phyloP scores from a whole-genome alignment of 306 rosid species.

The Urtica urens region DNA sequence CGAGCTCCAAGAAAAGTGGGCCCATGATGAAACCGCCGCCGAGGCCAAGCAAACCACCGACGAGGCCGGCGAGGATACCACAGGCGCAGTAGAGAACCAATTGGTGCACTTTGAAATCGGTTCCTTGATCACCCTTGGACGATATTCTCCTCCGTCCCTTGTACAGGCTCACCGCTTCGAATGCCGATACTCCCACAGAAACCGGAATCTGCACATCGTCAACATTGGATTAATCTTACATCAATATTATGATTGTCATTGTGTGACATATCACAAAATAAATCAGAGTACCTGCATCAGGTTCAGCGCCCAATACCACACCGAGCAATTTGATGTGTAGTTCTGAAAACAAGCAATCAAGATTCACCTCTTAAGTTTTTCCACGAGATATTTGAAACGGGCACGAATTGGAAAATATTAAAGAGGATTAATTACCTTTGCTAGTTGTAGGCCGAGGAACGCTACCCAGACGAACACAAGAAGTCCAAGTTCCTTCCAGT shows the following conservation, averaged over 20 bases:
- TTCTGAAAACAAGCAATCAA: constrained; percentile 29
- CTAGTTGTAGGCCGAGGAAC: constrained; percentile 65
- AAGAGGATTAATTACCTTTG: constrained; percentile 42
- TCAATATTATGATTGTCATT: too few species aligned
- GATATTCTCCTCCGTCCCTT: constrained; percentile 53
- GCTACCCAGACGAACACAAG: constrained; percentile 81
- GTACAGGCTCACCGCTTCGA: constrained; percentile 65
- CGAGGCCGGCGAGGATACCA: constrained; percentile 67
- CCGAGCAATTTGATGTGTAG: constrained; percentile 47
- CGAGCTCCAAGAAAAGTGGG: constrained; percentile 80
- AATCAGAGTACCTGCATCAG: constrained; percentile 58
- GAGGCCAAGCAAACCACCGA: constrained; percentile 86
- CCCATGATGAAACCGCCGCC: constrained; percentile 99
- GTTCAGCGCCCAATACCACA: constrained; percentile 62
- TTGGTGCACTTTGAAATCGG: constrained; percentile 33
- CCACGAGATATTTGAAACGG: not conserved
- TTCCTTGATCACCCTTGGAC: constrained; percentile 46
- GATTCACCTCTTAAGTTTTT: constrained; percentile 1
- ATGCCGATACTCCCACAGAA: constrained; percentile 55
- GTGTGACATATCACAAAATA: too few species aligned
- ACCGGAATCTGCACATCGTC: constrained; percentile 54
- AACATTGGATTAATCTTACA: too few species aligned
- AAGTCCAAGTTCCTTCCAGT: constrained; percentile 85
- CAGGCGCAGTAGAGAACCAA: constrained; percentile 40
- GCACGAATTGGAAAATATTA: constrained; percentile 1